These are phyloP conservation scores for Pezicula carpinea DNA, from an alignment of 2,329 filamentous ascomycete genomes.

Conservation along the genomic window DNA sequence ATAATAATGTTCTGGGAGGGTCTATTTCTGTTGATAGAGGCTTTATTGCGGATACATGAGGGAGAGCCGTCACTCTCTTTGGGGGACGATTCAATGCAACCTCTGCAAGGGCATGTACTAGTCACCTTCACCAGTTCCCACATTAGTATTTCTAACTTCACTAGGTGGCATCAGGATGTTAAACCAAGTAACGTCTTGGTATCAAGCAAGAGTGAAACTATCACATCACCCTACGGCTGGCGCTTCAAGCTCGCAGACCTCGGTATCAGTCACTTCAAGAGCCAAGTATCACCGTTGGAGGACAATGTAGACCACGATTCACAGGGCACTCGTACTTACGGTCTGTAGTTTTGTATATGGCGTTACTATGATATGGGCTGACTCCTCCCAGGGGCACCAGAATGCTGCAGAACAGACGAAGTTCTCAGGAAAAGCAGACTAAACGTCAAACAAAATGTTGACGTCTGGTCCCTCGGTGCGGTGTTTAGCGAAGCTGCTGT, in stretches of 20 bases:
- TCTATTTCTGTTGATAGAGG: conserved; percentile 26
- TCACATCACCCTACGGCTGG: conserved; percentile 16
- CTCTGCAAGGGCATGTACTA: conserved; percentile 12
- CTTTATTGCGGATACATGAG: conserved; percentile 19
- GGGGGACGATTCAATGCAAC: not conserved
- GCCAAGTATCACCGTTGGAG: not conserved
- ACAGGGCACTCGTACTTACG: conserved; percentile 12
- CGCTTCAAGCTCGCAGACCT: conserved; percentile 29
- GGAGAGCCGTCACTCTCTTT: not conserved
- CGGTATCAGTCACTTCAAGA: conserved; percentile 15
- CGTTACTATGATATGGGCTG: not conserved
- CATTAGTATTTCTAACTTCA: conserved; percentile 4
- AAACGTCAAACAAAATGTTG: conserved; percentile 14
- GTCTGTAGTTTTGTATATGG: conserved; percentile 5
- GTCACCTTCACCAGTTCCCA: not conserved
- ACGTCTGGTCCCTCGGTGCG: conserved; percentile 32
- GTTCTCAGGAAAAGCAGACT: not conserved
- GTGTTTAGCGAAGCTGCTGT: conserved; percentile 27
- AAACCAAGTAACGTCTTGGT: conserved; percentile 30
- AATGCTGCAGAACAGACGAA: conserved; percentile 19
- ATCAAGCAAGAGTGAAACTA: conserved; percentile 12
- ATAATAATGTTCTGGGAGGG: conserved; percentile 29
- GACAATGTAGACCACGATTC: conserved; percentile 3
- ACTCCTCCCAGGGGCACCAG: conserved; percentile 26
- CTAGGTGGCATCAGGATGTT: conserved; percentile 29